Base-by-base conservation (phyloP, 495 filamentous ascomycete species). In the Elasticomyces elasticus region DNA sequence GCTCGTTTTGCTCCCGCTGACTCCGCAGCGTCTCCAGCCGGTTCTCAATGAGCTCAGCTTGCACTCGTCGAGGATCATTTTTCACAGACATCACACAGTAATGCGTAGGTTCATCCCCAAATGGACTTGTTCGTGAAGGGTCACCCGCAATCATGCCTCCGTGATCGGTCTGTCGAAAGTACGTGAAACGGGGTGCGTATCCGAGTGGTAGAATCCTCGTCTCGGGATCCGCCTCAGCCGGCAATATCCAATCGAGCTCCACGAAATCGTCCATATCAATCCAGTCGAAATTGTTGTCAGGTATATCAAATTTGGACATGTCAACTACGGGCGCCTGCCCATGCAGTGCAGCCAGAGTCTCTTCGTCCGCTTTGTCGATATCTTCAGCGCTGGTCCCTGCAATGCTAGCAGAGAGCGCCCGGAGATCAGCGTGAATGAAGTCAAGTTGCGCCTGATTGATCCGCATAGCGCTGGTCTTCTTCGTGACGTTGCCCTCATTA, bases 251-350 rank as follows among this genome's bases (percentile, higher is more conserved):
- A 65, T 95, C 92, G 10, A 97, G 74, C 67, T 98, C 92, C 24
- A 97, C 88, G 71, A 97, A 97, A 65, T 98, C 92, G 69, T 98
- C 92, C 89, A 97, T 96, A 66, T 98, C 92, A 62, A 97, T 85
- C 92, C 92, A 98, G 49, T 81, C 83, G 60, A 87, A 79, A 66
- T 98, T 92, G 33, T 90, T 87, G 64, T 98, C 92, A 0, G 89
- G 89, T 52, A 98, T 95, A 0, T 81, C 89, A 66, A 97, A 97
- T 26, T 85, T 81, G 17, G 90, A 94, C 41, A 95, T 74, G 68
- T 97, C 89, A 5, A 53, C 78, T 9, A 70, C 66, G 2, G 72
- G 58, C 25, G 70, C 64, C 22, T 75, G 72, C 41, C 79, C 72
- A 54, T 81, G 76, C 55, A 78, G 79, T 7, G 73, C 69, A 1